A percentile compares a stretch with the other conserved stretches of the same genome.
These are phyloP conservation scores for Thinopyrum elongatum DNA, from an alignment of 176 grass and related monocot genomes.

Conservation along the genomic window DNA sequence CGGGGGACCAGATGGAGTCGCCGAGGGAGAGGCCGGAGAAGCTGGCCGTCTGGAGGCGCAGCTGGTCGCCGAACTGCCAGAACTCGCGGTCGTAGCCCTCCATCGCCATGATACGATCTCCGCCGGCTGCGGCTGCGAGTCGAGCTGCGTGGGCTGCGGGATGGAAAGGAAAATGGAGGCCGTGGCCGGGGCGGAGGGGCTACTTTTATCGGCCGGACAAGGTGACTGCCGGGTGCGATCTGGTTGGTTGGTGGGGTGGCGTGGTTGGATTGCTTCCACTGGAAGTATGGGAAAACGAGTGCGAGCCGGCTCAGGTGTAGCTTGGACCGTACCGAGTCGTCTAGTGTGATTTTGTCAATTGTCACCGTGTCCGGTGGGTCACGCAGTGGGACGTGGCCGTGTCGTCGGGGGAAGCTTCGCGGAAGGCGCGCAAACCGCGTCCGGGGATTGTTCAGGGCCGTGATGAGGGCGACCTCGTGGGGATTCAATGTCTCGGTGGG, in stretches of 20 bases:
- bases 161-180: background rate
- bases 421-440: slow-evolving; percentile 32
- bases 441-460: background rate
- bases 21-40: slow-evolving; percentile 81
- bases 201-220: background rate
- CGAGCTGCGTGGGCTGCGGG: background rate
- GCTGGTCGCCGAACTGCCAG: slow-evolving; percentile 98
- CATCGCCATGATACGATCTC: background rate
- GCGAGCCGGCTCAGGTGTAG: background rate
- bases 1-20: slow-evolving; percentile 80
- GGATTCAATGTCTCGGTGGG: too few species aligned
- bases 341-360: background rate
- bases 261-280: background rate
- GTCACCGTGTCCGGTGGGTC: background rate
- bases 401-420: slow-evolving; percentile 17
- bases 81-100: slow-evolving; percentile 65
- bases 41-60: slow-evolving; percentile 69
- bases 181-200: background rate
- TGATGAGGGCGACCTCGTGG: background rate
- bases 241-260: background rate
- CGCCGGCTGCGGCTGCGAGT: background rate
- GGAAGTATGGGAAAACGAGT: background rate
- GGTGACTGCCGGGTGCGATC: background rate
- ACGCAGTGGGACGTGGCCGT: background rate
- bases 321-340: background rate